phyloP scores from a whole-genome alignment of 768 basidiomycete species.

The Leccinum truebloodii region DNA sequence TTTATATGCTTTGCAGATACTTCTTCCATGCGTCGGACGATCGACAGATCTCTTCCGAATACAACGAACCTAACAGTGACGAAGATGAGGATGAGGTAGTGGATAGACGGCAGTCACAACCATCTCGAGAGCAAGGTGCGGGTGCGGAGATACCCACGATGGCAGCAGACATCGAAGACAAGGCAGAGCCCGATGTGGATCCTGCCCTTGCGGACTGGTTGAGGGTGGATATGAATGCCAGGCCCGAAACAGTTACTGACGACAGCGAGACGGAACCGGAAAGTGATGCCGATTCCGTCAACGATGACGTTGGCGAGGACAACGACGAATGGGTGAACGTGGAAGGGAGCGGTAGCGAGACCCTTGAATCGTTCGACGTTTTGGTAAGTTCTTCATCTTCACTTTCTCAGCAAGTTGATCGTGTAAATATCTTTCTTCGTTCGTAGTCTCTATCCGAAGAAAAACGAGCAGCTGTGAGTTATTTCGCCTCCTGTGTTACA shows the following conservation, averaged over 20 bases:
- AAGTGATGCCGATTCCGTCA: slow-evolving; percentile 70
- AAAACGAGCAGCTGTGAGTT: slow-evolving; percentile 2
- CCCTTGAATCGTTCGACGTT: slow-evolving; percentile 21
- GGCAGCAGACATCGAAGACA: slow-evolving; percentile 13
- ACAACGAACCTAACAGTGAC: slow-evolving; percentile 41
- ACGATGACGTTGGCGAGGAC: slow-evolving; percentile 46
- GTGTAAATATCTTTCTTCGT: neutral
- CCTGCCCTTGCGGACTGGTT: slow-evolving; percentile 62
- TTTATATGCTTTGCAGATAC: slow-evolving; percentile 47
- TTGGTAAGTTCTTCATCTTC: slow-evolving; percentile 4
- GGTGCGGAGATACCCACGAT: neutral
- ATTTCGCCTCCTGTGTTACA: neutral
- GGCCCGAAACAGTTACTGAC: slow-evolving; percentile 14
- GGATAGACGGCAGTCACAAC: slow-evolving; percentile 5
- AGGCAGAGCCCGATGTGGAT: slow-evolving; percentile 40
- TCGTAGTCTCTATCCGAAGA: slow-evolving; percentile 14
- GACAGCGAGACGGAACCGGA: slow-evolving; percentile 51
- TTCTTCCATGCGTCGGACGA: slow-evolving; percentile 71
- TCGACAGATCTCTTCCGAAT: slow-evolving; percentile 53
- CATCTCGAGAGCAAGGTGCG: slow-evolving; percentile 23
- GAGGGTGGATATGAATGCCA: slow-evolving; percentile 43
- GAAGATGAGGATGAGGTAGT: slow-evolving; percentile 20
- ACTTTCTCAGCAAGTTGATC: neutral
- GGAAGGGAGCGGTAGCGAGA: slow-evolving; percentile 19
- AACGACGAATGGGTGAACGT: too few relatives aligned